These are phyloP conservation scores for Fusarium floridanum DNA, from an alignment of 2,329 filamentous ascomycete genomes.

Conservation along the genomic window DNA sequence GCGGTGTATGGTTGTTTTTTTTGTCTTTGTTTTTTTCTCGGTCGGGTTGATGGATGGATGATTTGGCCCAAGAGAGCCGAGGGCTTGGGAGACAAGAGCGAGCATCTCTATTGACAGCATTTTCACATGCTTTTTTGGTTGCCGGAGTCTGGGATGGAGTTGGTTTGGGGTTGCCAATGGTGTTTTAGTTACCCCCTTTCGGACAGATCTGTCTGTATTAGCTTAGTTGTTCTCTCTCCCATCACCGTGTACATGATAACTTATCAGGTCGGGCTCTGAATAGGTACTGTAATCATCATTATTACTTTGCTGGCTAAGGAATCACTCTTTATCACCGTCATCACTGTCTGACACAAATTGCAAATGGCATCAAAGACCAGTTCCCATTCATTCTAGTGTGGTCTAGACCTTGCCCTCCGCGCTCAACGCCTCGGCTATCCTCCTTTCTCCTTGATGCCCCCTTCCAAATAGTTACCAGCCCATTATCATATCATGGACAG, in stretches of 20 bases:
- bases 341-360: neutral
- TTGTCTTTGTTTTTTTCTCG: neutral
- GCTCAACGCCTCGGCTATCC: conserved; percentile 8
- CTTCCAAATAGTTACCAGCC: neutral
- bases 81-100: neutral
- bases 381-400: conserved; percentile 39
- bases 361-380: conserved; percentile 14
- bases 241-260: neutral
- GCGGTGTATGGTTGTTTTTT: conserved; percentile 12
- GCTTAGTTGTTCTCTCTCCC: neutral
- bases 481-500: neutral
- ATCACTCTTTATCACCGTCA: neutral
- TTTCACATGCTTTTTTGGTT: conserved; percentile 3
- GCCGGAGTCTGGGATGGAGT: neutral
- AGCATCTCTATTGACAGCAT: neutral
- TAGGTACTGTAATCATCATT: neutral
- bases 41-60: neutral
- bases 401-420: conserved; percentile 19
- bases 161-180: neutral
- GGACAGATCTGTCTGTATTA: neutral
- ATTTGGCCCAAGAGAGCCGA: neutral
- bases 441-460: neutral
- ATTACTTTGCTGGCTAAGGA: neutral
- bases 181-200: neutral
- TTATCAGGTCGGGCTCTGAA: neutral